Evolutionary conservation across 2,329 filamentous ascomycete genomes (phyloP).

Genomic region (Sclerotinia minor): DNA sequence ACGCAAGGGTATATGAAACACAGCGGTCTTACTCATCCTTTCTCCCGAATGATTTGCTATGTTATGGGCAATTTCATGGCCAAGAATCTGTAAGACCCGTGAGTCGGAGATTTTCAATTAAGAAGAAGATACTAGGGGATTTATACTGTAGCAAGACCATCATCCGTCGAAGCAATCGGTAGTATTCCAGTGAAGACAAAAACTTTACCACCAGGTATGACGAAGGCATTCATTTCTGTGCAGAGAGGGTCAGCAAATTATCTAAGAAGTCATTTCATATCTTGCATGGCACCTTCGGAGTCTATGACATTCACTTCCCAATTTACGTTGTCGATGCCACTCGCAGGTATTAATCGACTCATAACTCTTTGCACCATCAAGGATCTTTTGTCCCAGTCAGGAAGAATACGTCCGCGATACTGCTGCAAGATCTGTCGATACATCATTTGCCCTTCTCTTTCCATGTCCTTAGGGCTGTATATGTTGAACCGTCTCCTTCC

Average conservation of each 20-base stretch:
- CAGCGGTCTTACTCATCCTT: slow-evolving; percentile 48
- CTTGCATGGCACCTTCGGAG: slow-evolving; percentile 49
- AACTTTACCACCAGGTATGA: slow-evolving; percentile 76
- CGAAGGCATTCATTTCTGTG: slow-evolving; percentile 66
- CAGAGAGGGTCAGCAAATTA: not conserved
- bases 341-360: slow-evolving; percentile 64
- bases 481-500: slow-evolving; percentile 74
- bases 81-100: slow-evolving; percentile 69
- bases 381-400: slow-evolving; percentile 57
- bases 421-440: slow-evolving; percentile 59
- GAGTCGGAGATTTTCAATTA: too few species aligned
- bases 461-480: slow-evolving; percentile 56
- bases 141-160: slow-evolving; percentile 61
- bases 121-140: not conserved
- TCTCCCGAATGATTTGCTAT: slow-evolving; percentile 69
- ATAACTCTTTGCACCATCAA: slow-evolving; percentile 63
- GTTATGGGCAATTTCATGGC: slow-evolving; percentile 79
- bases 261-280: not conserved
- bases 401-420: slow-evolving; percentile 54
- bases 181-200: slow-evolving; percentile 77
- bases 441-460: slow-evolving; percentile 52
- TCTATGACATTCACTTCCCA: slow-evolving; percentile 79
- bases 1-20: slow-evolving; percentile 44
- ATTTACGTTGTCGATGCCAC: slow-evolving; percentile 55
- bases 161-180: slow-evolving; percentile 63